phyloP scores from a whole-genome alignment of 2,329 filamentous ascomycete species.

The Malbranchea zuffiana region DNA sequence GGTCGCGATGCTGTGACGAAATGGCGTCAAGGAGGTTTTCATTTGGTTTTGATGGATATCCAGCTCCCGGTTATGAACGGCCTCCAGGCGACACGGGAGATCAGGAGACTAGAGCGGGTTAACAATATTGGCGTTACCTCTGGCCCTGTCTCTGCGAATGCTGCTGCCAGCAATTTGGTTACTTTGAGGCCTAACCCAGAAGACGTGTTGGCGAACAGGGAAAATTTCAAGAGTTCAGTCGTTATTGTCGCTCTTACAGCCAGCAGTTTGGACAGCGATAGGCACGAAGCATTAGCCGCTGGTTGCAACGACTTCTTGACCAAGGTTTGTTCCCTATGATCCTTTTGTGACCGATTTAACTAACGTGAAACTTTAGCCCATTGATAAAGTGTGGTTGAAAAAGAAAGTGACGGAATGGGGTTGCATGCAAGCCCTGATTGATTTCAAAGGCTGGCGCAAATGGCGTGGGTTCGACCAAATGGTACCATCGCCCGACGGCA shows the following conservation, averaged over 20 bases:
- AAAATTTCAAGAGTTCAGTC: constrained; percentile 84
- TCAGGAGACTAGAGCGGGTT: constrained; percentile 73
- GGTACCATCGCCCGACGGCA: neutral
- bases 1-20: constrained; percentile 85
- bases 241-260: constrained; percentile 96
- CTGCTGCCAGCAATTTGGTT: neutral
- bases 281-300: constrained; percentile 85
- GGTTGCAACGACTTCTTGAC: constrained; percentile 98
- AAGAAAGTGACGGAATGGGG: constrained; percentile 99
- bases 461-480: constrained; percentile 66
- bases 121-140: constrained; percentile 90
- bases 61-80: constrained; percentile 95
- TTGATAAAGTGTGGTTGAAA: constrained; percentile 95
- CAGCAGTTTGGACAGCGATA: constrained; percentile 85
- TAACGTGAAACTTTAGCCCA: constrained; percentile 51
- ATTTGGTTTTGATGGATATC: constrained; percentile 97
- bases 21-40: constrained; percentile 86
- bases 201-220: constrained; percentile 28
- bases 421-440: constrained; percentile 97
- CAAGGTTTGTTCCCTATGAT: constrained; percentile 52
- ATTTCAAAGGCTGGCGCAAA: constrained; percentile 94
- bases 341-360: neutral
- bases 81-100: constrained; percentile 88
- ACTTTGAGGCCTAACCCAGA: constrained; percentile 20
- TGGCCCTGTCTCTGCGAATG: constrained; percentile 45